phyloP scores from a whole-genome alignment of 2,329 filamentous ascomycete genomes.

The Curvularia hawaiiensis region DNA sequence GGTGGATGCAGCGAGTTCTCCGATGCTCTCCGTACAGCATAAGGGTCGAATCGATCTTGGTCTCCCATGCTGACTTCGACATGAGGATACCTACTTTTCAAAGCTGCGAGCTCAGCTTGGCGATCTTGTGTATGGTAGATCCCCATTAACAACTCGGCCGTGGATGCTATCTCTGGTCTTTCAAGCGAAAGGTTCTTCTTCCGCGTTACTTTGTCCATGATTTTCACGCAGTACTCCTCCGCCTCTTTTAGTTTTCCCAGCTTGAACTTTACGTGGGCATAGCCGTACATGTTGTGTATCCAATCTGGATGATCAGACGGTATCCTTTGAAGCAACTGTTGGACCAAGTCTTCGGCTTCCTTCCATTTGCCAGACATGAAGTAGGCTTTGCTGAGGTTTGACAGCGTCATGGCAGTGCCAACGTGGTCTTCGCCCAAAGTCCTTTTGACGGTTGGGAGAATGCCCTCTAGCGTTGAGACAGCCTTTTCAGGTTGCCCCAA shows the following conservation, averaged over 20 bases:
- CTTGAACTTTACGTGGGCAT: neutral
- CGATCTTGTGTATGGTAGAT: neutral
- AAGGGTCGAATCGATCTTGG: no score
- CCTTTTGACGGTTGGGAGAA: neutral
- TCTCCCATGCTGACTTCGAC: neutral
- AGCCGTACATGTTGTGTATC: neutral
- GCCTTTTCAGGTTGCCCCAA: neutral
- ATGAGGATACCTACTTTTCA: neutral
- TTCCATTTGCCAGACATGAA: neutral
- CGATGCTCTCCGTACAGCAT: no score
- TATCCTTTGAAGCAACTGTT: neutral
- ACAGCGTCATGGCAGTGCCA: neutral
- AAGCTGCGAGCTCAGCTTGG: neutral
- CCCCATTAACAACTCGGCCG: neutral
- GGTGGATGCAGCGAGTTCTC: no score
- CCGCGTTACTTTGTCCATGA: neutral
- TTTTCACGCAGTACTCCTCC: neutral
- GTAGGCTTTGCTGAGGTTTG: neutral
- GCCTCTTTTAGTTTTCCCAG: neutral
- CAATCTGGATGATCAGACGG: neutral
- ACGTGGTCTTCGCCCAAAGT: neutral
- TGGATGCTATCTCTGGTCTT: neutral
- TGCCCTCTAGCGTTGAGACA: neutral
- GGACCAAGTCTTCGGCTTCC: neutral
- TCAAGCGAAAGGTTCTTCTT: neutral